A percentile compares a stretch with the other conserved stretches of the same genome.
These are phyloP conservation scores for Populus deltoides DNA, from an alignment of 345 rosid genomes.

Conservation along the genomic window DNA sequence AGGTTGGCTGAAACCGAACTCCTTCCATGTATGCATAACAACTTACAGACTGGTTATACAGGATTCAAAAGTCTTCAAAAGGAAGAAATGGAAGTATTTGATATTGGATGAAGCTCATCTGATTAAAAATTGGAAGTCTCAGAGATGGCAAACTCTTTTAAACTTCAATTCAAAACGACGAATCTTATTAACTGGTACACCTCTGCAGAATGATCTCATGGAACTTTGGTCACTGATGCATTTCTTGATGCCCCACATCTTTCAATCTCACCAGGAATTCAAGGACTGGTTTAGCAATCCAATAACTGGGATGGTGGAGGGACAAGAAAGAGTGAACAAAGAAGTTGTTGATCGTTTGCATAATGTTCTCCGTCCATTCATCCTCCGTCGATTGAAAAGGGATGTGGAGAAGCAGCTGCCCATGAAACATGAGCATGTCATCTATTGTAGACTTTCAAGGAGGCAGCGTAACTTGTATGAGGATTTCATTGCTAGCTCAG, in stretches of 20 bases:
- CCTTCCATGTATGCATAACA: slow-evolving; percentile 93
- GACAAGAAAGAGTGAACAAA: slow-evolving; percentile 94
- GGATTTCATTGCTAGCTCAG: slow-evolving; percentile 98
- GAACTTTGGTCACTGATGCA: slow-evolving; percentile 99
- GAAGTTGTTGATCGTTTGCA: slow-evolving; percentile 98
- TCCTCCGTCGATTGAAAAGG: slow-evolving; percentile 91
- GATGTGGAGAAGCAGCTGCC: slow-evolving; percentile 99
- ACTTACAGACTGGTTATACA: slow-evolving; percentile 96
- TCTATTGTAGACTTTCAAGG: slow-evolving; percentile 88
- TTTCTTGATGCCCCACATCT: slow-evolving; percentile 97
- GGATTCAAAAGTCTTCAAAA: slow-evolving; percentile 93
- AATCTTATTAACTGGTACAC: slow-evolving; percentile 93
- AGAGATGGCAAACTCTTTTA: slow-evolving; percentile 98
- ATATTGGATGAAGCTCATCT: slow-evolving; percentile 99
- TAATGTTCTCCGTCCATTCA: slow-evolving; percentile 98
- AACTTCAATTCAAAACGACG: slow-evolving; percentile 98
- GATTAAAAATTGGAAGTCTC: slow-evolving; percentile 99
- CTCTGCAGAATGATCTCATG: slow-evolving; percentile 99
- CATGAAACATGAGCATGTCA: slow-evolving; percentile 84
- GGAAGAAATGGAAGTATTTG: slow-evolving; percentile 99
- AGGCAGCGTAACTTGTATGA: slow-evolving; percentile 98
- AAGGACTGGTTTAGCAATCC: slow-evolving; percentile 99
- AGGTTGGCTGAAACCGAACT: slow-evolving; percentile 98
- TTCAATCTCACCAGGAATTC: slow-evolving; percentile 99
- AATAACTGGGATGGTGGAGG: slow-evolving; percentile 99